phyloP scores from a whole-genome alignment of 257 asterid genomes.

The Scutellaria barbata region DNA sequence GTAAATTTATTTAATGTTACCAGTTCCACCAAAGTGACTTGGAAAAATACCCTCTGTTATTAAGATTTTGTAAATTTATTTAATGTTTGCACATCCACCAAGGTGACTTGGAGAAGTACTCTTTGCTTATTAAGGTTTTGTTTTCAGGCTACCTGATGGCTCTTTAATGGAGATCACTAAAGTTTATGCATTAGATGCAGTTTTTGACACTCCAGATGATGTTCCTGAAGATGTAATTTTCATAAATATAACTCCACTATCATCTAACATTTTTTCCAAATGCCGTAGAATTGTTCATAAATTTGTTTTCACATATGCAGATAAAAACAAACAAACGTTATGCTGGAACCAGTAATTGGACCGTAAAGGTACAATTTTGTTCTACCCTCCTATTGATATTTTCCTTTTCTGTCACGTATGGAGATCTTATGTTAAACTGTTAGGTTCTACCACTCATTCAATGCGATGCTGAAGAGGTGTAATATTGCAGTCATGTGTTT shows the following conservation, averaged over 20 bases:
- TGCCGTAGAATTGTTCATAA: conserved; percentile 17
- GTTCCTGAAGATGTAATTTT: conserved; percentile 85
- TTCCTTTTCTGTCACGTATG: background rate
- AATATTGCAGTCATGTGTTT: background rate
- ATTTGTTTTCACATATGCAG: conserved; percentile 47
- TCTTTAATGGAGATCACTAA: conserved; percentile 87
- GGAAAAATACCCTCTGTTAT: conserved; percentile 26
- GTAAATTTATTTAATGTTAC: conserved; percentile 1
- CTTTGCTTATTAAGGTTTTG: conserved; percentile 29
- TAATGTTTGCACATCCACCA: conserved; percentile 4
- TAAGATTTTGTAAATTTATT: conserved; percentile 19
- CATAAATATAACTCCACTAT: background rate
- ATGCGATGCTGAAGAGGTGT: conserved; percentile 1
- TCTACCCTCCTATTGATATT: conserved; percentile 20
- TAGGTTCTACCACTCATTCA: background rate
- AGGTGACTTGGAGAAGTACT: conserved; percentile 24
- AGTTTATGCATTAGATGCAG: conserved; percentile 86
- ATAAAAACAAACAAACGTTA: conserved; percentile 78
- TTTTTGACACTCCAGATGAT: conserved; percentile 72
- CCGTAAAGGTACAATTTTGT: conserved; percentile 60
- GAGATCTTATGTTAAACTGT: conserved; percentile 1
- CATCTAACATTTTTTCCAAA: background rate
- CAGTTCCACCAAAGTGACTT: conserved; percentile 15
- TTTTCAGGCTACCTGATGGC: conserved; percentile 82
- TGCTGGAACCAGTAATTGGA: conserved; percentile 90